Evolutionary conservation across 2,329 filamentous ascomycete species (phyloP).

Genomic region (Phyllosticta capitalensis): DNA sequence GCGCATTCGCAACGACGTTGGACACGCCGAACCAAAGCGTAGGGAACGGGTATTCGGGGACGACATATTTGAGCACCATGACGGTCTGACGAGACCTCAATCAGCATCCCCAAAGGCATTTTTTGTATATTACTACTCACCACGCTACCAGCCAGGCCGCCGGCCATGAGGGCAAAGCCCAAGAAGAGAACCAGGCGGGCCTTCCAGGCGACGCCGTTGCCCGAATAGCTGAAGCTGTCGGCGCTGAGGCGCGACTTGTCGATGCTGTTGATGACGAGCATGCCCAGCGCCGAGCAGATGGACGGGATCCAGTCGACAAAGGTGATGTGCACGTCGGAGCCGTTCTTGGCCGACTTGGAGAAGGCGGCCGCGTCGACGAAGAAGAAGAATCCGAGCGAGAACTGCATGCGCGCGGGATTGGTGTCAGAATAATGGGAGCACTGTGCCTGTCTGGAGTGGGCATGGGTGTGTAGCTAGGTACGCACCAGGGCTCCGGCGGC

Average conservation of each 20-base stretch:
- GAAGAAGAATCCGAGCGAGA: conserved; percentile 60
- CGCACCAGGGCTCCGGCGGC: conserved; percentile 54
- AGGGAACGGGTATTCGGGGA: conserved; percentile 49
- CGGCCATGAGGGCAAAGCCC: conserved; percentile 59
- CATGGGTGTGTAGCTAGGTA: conserved; percentile 7
- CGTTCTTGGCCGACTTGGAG: conserved; percentile 53
- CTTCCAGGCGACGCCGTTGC: conserved; percentile 61
- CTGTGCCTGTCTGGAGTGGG: neutral
- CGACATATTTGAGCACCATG: conserved; percentile 58
- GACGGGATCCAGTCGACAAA: conserved; percentile 65
- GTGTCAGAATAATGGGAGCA: neutral
- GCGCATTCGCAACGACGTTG: conserved; percentile 54
- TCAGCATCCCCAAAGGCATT: neutral
- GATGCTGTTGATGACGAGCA: conserved; percentile 65
- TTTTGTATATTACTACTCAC: conserved; percentile 26
- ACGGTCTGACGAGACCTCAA: conserved; percentile 39
- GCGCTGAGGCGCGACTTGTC: conserved; percentile 56
- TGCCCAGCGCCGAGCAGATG: conserved; percentile 59
- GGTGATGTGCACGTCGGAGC: conserved; percentile 53
- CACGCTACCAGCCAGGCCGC: conserved; percentile 57
- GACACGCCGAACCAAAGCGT: conserved; percentile 59
- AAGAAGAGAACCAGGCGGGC: conserved; percentile 58
- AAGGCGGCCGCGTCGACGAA: conserved; percentile 57
- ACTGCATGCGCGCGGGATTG: conserved; percentile 37
- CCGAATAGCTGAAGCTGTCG: conserved; percentile 56